Evolutionary conservation across 805 yeast species (phyloP), one percentile per base, ranked within the genome.

Genomic region (Tetrapisispora fleetii): DNA sequence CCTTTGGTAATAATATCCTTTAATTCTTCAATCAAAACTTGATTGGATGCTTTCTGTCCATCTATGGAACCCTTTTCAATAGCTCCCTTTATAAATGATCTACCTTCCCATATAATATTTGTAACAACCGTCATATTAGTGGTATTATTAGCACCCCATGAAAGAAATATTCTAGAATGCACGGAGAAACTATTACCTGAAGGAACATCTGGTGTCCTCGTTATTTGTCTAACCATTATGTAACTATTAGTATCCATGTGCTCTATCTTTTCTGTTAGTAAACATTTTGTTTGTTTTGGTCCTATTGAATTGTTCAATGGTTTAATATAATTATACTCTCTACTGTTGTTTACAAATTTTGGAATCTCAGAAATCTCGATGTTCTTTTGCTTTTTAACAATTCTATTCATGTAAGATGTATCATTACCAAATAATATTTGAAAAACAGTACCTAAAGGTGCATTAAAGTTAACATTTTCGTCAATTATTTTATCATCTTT

Each of bases 61-160:
- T 81, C 80, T 49, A 81, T 76, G 5, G 88, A 74, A 40, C 88
- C 89, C 51, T 77, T 84, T 58, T 85, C 95, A 52, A 85, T 78
- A 0, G 85, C 80, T 19, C 85, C 77, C 62, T 83, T 85, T 54
- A 85, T 74, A 83, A 89, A 82, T 33, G 87, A 80, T 55, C 79
- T 80, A 7, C 85, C 85, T 1, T 80, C 70, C 95, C 95, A 85
- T 24, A 77, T 74, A 47, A 84, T 76, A 45, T 67, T 73, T 1
- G 85, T 82, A 3, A 78, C 69, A 17, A 82, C 76, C 33, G 70
- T 70, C 18, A 85, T 47, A 22, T 64, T 68, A 0, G 91, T 81
- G 2, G 65, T 45, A 58, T 81, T 80, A 11, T 70, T 71, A 1
- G 74, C 80, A 14, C 65, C 70, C 95, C 95, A 85, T n/a, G 76